phyloP scores from a whole-genome alignment of 2,329 filamentous ascomycete species.

The Dothideomycetes sp. region DNA sequence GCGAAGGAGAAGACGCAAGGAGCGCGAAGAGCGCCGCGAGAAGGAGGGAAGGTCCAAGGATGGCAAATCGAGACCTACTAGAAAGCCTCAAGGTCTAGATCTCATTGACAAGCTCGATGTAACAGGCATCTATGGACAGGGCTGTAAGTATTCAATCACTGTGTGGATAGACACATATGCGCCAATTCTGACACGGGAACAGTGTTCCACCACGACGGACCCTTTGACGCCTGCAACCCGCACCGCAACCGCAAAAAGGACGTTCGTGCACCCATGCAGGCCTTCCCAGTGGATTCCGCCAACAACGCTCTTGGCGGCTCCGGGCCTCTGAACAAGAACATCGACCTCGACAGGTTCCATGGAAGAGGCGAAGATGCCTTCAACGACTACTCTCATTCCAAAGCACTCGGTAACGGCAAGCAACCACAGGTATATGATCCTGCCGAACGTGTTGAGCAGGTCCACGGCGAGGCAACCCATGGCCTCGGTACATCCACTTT shows the following conservation, averaged over 20 bases:
- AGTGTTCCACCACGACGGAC: slow-evolving; percentile 97
- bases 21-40: slow-evolving; percentile 43
- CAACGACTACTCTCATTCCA: slow-evolving; percentile 59
- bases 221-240: slow-evolving; percentile 92
- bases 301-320: slow-evolving; percentile 88
- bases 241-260: slow-evolving; percentile 82
- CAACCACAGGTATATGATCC: slow-evolving; percentile 52
- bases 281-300: slow-evolving; percentile 82
- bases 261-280: slow-evolving; percentile 84
- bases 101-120: slow-evolving; percentile 95
- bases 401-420: slow-evolving; percentile 19
- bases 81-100: slow-evolving; percentile 53
- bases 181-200: slow-evolving; percentile 7
- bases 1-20: slow-evolving; percentile 39
- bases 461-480: slow-evolving; percentile 75
- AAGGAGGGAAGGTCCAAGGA: slow-evolving; percentile 26
- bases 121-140: slow-evolving; percentile 88
- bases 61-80: slow-evolving; percentile 26
- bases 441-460: slow-evolving; percentile 54
- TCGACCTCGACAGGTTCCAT: slow-evolving; percentile 82
- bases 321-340: slow-evolving; percentile 70
- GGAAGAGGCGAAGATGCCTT: slow-evolving; percentile 81
- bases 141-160: slow-evolving; percentile 52
- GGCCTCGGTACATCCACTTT: slow-evolving; percentile 93
- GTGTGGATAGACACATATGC: neutral